Base-by-base conservation (phyloP, 306 rosid species). In the Cajanus cajan region DNA sequence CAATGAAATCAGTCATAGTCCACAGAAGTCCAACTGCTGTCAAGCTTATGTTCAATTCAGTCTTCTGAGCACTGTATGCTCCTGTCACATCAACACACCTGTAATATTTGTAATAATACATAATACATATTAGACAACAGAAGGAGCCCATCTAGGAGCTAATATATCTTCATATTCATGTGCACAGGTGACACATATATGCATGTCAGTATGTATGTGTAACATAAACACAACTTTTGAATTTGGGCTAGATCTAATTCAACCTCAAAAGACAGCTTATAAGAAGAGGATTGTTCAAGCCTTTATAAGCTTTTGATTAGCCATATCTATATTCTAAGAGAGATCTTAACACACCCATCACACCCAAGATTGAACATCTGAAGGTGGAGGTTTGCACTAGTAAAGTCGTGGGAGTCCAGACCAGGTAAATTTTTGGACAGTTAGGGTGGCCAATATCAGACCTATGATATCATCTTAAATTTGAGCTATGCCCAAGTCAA, bases 1-100 rank as follows among this genome's bases (percentile, higher is more conserved):
- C 97, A 83, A 94, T 90, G 85, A 92, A 94, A 86, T 92, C 97
- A 72, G 98, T 92, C 87, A 89, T 90, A 70, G 98, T 89, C 98
- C 98, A 94, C 79, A 92, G 72, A 57, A 94, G 97, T 79, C 97
- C 97, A 74, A 94, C 87, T 36, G 97, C 95, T 43, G 97, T 92
- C 89, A 94, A 73, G 86, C 98, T 92, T 89, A 94, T 94, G 86
- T 92, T 94, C 85, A 94, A 87, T 87, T 94, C 98, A 2, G 98
- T 92, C 87, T 89, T 92, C 70, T 92, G 98, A 84, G 97, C 90
- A 88, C 97, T 90, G 87, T 94, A 94, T 75, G 98, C 96, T 72
- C 97, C 98, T 51, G 95, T 90, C 82, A 92, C 97, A 85, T 92
- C 96, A 50, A 94, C 87, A 87, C 97, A 94, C 71, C 98, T 94